These are phyloP conservation scores for Leucoagaricus sp. DNA, from an alignment of 1,284 basidiomycete species.

Conservation along the genomic window DNA sequence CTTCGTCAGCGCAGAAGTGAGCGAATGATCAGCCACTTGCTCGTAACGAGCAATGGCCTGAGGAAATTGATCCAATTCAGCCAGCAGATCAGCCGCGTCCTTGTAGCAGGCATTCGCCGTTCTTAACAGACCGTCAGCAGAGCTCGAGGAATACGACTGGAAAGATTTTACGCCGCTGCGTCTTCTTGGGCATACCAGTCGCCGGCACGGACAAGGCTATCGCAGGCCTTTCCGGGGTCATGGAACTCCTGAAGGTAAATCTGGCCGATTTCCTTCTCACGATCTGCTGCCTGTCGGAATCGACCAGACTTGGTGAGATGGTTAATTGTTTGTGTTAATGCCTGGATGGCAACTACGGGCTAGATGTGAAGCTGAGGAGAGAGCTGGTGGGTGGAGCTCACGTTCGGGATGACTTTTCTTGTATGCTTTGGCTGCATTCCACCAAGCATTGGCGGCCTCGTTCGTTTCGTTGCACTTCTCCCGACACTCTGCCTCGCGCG, in stretches of 20 bases:
- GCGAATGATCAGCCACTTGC: constrained; percentile 86
- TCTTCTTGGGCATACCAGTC: constrained; percentile 98
- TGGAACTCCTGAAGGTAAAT: constrained; percentile 83
- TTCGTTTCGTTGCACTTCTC: constrained; percentile 84
- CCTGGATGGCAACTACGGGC: constrained; percentile 82
- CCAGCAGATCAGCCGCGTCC: constrained; percentile 94
- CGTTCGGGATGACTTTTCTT: constrained; percentile 86
- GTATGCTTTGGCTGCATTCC: constrained; percentile 94
- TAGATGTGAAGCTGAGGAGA: constrained; percentile 16
- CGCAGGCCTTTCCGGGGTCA: constrained; percentile 81
- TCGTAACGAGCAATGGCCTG: constrained; percentile 89
- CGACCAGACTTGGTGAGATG: constrained; percentile 85
- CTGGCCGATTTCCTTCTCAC: constrained; percentile 96
- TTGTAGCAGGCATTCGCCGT: constrained; percentile 97
- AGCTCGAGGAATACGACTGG: constrained; percentile 1
- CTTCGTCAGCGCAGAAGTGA: constrained; percentile 88
- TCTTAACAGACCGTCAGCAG: constrained; percentile 44
- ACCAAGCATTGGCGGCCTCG: constrained; percentile 96
- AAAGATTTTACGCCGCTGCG: constrained; percentile 82
- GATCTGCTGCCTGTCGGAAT: constrained; percentile 96
- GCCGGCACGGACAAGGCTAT: constrained; percentile 91
- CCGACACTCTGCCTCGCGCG: constrained; percentile 89
- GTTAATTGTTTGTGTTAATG: constrained; percentile 84
- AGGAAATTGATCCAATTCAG: constrained; percentile 84
- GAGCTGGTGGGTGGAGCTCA: constrained; percentile 39